These are phyloP conservation scores for Seminavis robusta DNA, from an alignment of 108 stramenopile species.

Conservation along the genomic window DNA sequence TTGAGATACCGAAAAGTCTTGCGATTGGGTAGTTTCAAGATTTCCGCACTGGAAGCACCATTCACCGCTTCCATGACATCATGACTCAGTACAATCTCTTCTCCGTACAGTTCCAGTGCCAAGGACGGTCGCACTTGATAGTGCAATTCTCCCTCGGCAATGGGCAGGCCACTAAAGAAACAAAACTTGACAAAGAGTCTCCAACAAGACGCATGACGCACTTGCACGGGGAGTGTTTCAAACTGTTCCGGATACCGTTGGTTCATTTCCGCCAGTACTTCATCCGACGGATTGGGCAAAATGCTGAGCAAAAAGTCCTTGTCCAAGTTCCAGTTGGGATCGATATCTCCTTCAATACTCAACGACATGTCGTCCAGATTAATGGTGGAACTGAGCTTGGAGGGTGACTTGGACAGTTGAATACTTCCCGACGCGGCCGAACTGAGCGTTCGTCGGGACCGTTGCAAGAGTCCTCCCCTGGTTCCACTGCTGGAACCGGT, in stretches of 20 bases:
- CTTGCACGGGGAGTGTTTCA: conserved; percentile 71
- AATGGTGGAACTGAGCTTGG: too few species aligned
- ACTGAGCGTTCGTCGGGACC: too few species aligned
- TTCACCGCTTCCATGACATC: conserved; percentile 88
- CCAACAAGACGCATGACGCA: conserved; percentile 65
- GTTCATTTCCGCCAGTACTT: conserved; percentile 60
- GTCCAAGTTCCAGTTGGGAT: conserved; percentile 52
- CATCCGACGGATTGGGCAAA: conserved; percentile 47
- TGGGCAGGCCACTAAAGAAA: conserved; percentile 84
- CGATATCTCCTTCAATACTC: conserved; percentile 46
- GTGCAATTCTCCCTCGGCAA: conserved; percentile 87
- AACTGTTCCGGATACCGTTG: conserved; percentile 59
- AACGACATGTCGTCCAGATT: conserved; percentile 22
- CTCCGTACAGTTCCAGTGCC: conserved; percentile 23
- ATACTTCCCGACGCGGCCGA: too few species aligned
- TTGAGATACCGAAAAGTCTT: conserved; percentile 75
- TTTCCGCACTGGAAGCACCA: conserved; percentile 60
- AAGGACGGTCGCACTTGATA: conserved; percentile 68
- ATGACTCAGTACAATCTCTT: conserved; percentile 68
- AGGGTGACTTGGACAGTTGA: too few species aligned
- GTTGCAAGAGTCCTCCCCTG: background rate
- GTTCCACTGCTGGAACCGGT: background rate
- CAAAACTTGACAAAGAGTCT: conserved; percentile 78
- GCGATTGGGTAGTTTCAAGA: conserved; percentile 71
- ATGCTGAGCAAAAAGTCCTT: conserved; percentile 36